Evolutionary conservation across 495 filamentous ascomycete genomes (phyloP), one percentile per base, ranked within the genome.

Genomic region (Aspergillus nanangensis): DNA sequence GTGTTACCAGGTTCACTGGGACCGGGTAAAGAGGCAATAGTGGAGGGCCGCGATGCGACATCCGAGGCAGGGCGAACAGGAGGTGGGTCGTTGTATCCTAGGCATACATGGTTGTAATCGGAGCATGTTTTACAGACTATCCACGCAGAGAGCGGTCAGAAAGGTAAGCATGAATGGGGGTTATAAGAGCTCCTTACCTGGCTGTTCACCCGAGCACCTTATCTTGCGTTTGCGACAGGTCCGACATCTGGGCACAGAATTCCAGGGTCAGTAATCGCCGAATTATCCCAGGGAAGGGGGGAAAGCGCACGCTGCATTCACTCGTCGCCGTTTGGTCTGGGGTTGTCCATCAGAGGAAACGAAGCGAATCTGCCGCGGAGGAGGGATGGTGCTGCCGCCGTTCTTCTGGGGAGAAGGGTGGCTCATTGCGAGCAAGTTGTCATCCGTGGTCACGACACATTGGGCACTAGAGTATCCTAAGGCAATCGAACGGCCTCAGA

Each of bases 211-310:
- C 20, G 84, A 87, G 61, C 87, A 91, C 63, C 87, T 78, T 45
- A 87, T 90, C 68, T 91, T 91, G 64, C 87, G 78, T 57, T 83
- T 88, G 62, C 87, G 82, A 65, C 86, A 89, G 43, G 86, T 91
- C 48, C 82, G 73, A 67, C 87, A 88, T 52, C 84, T 87, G 53
- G 35, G 8, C 15, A 22, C n/a, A 37, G 19, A 34, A 21, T 17
- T 2, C 32, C 13, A 19, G 35, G 23, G 36, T 50, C 35, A 50
- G 19, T 38, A 50, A 27, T 41, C 44, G 21, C 43, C 38, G 39
- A 47, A 40, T 53, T 40, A 43, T 34, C 15, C 32, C 35, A 50
- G 29, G 27, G 13, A 21, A 33, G 4, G 33, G 15, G 15, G 20
- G 37, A 23, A 32, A 38, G 75, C 82, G 58, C 79, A 90, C 81